Evolutionary conservation across 2,329 filamentous ascomycete genomes (phyloP), one percentile per base, ranked within the genome.

Genomic region (Eurotiales sp.): DNA sequence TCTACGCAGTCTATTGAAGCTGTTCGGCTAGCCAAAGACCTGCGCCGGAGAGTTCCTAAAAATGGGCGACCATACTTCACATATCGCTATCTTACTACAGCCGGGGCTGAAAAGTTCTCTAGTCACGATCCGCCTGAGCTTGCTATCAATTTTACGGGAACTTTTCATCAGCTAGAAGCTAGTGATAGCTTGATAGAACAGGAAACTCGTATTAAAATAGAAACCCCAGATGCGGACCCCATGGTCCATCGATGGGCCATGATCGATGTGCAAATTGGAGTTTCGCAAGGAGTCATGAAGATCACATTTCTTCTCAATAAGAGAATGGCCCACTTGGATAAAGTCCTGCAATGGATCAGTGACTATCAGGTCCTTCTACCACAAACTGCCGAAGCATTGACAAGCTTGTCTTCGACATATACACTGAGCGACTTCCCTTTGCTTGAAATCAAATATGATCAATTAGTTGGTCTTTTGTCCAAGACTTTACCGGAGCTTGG

Each of bases 111-210:
- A 39, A 15, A 11, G 15, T 47, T 47, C 32, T 3, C 17, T 17
- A 36, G 29, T 11, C 27, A 36, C 19, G 11, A 15, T 8, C 14
- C 17, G 19, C 8, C 23, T 14, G 45, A 47, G 17, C 32, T 47
- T 15, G 32, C 23, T 14, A 32, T 42, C 27, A 44, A 50, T 23
- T 32, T 46, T 34, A 23, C 27, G 23, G 47, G 47, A n/a, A 25
- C 23, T 15, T 45, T 27, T 21, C 37, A 50, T 37, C 37, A 44
- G 23, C 29, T 47, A 45, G 42, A 45, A 10, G 11, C 23, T 45
- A 14, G 15, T 15, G 23, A 45, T 29, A 27, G 21, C 25, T 19
- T 45, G 21, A 27, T 25, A 14, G 21, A 30, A 4, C 30, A 23
- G 12, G 11, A 45, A 15, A 14, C 23, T 3, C 21, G 17, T n/a